A percentile compares a stretch with the other conserved stretches of the same genome.
These are phyloP conservation scores for Saturnispora bothae DNA, from an alignment of 805 yeast genomes.

Conservation along the genomic window DNA sequence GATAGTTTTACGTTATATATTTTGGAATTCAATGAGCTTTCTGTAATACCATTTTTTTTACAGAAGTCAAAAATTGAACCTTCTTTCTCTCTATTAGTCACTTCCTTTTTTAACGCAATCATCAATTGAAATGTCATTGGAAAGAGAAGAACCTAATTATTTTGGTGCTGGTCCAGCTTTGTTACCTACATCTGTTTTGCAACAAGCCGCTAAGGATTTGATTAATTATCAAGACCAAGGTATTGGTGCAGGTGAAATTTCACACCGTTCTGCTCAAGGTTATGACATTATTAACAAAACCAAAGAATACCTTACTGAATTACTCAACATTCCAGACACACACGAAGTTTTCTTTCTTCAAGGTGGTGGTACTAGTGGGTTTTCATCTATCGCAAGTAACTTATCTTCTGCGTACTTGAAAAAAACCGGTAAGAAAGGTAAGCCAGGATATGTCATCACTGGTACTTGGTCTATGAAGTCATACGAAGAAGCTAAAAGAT, in stretches of 20 bases:
- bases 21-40: too few relatives aligned
- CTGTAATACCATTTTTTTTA: too few relatives aligned
- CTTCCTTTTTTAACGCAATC: too few relatives aligned
- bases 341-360: slow-evolving; percentile 93
- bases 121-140: slow-evolving; percentile 27
- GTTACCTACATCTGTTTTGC: slow-evolving; percentile 72
- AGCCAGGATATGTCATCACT: slow-evolving; percentile 78
- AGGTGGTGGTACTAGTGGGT: slow-evolving; percentile 97
- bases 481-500: slow-evolving; percentile 72
- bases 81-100: background rate
- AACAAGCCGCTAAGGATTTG: slow-evolving; percentile 80
- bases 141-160: slow-evolving; percentile 65
- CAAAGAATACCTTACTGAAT: slow-evolving; percentile 50
- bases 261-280: slow-evolving; percentile 88
- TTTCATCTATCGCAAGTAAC: slow-evolving; percentile 79
- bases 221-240: slow-evolving; percentile 60
- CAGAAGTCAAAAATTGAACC: too few relatives aligned
- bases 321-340: slow-evolving; percentile 75
- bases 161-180: slow-evolving; percentile 99
- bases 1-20: too few relatives aligned
- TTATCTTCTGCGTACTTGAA: slow-evolving; percentile 58
- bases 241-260: slow-evolving; percentile 89
- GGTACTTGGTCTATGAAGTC: slow-evolving; percentile 94
- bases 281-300: slow-evolving; percentile 66
- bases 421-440: slow-evolving; percentile 64